A percentile compares a stretch with the other conserved stretches of the same genome.
These are phyloP conservation scores for Clarireedia hainanense DNA, from an alignment of 2,329 filamentous ascomycete species.

Conservation along the genomic window DNA sequence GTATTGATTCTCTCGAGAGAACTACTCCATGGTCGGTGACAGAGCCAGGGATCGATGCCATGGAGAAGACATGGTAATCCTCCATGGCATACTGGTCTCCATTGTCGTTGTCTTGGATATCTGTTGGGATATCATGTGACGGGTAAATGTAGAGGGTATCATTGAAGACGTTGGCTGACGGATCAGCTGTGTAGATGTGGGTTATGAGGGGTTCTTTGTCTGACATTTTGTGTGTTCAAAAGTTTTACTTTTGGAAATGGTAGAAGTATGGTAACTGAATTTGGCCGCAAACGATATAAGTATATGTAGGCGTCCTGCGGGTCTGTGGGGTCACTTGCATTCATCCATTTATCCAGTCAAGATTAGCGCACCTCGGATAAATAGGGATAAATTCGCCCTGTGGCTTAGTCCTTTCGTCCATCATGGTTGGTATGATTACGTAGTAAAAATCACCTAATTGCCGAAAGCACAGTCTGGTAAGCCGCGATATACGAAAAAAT, in stretches of 20 bases:
- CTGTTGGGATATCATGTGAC: constrained; percentile 70
- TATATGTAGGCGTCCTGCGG: neutral
- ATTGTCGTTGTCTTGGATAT: constrained; percentile 72
- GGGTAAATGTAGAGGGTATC: constrained; percentile 71
- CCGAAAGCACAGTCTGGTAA: too few relatives aligned
- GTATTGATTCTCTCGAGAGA: constrained; percentile 56
- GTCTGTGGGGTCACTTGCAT: neutral
- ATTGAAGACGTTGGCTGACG: constrained; percentile 74
- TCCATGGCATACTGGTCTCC: constrained; percentile 80
- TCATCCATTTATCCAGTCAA: constrained; percentile 6
- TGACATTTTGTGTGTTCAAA: neutral
- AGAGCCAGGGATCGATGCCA: constrained; percentile 39
- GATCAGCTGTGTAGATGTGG: constrained; percentile 73
- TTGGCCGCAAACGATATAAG: neutral
- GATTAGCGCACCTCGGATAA: constrained; percentile 1
- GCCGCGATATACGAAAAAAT: too few relatives aligned
- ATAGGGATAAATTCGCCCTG: constrained; percentile 1
- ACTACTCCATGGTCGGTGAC: constrained; percentile 69
- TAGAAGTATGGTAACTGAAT: too few relatives aligned
- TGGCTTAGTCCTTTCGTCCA: neutral
- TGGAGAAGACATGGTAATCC: constrained; percentile 71
- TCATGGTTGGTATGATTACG: neutral
- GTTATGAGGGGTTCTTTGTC: constrained; percentile 51
- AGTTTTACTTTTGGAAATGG: too few relatives aligned
- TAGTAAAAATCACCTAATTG: too few relatives aligned